A percentile compares a stretch with the other conserved stretches of the same genome.
Conservation (phyloP, 2,329 filamentous ascomycete genomes). For the Verticillium longisporum region DNA sequence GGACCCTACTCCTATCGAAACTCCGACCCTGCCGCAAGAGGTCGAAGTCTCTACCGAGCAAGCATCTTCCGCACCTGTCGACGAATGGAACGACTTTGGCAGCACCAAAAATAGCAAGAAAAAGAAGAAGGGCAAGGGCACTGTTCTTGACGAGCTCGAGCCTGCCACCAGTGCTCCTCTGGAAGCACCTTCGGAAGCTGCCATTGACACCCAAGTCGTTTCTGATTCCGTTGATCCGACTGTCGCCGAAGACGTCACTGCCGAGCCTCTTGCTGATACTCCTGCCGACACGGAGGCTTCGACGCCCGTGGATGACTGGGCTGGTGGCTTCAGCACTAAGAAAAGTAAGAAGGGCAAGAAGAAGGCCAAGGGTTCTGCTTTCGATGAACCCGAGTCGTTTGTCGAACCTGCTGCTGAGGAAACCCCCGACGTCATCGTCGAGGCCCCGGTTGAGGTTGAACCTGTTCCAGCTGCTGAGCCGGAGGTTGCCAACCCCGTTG, state of each 20-base stretch:
- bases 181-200: neutral
- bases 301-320: neutral
- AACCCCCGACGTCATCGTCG: neutral
- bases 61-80: neutral
- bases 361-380: neutral
- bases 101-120: slow-evolving; percentile 19
- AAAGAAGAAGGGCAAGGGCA: slow-evolving; percentile 16
- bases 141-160: neutral
- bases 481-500: neutral
- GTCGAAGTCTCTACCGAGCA: neutral
- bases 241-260: neutral
- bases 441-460: too few relatives aligned
- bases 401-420: neutral
- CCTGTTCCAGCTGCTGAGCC: too few relatives aligned
- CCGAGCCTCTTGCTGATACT: neutral
- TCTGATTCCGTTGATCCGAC: neutral
- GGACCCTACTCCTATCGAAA: neutral
- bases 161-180: neutral
- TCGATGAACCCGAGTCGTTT: too few relatives aligned
- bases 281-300: neutral
- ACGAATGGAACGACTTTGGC: neutral
- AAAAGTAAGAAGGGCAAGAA: slow-evolving; percentile 7
- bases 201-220: neutral
- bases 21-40: neutral
- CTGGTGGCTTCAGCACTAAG: slow-evolving; percentile 9